Evolutionary conservation across 768 basidiomycete species (phyloP).

Genomic region (Galerina marginata): DNA sequence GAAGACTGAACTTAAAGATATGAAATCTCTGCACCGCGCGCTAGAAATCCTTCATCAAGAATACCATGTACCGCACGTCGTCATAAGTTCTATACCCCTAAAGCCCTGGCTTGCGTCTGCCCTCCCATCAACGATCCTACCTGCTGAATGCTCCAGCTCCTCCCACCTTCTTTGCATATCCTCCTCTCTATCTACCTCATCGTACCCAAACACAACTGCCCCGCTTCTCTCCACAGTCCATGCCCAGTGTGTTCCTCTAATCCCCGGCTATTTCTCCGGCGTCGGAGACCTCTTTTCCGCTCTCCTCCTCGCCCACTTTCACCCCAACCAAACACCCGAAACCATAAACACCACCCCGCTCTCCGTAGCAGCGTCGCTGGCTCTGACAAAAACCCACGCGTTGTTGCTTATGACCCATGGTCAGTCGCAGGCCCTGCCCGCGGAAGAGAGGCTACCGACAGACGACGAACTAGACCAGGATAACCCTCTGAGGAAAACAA

Average conservation of each 20-base stretch:
- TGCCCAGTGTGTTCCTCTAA: conserved; percentile 73
- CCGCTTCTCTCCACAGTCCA: conserved; percentile 53
- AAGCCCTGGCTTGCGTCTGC: conserved; percentile 60
- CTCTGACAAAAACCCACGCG: conserved; percentile 78
- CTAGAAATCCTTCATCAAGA: conserved; percentile 76
- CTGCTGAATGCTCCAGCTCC: conserved; percentile 31
- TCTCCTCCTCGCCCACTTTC: conserved; percentile 83
- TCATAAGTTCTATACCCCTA: conserved; percentile 89
- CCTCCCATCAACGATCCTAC: conserved; percentile 54
- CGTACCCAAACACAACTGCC: conserved; percentile 13
- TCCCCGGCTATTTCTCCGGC: conserved; percentile 94
- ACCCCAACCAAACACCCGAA: conserved; percentile 30
- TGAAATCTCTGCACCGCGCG: conserved; percentile 68
- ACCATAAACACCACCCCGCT: conserved; percentile 41
- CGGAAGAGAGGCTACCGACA: conserved; percentile 61
- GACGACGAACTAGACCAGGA: conserved; percentile 79
- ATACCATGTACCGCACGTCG: conserved; percentile 82
- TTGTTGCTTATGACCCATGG: conserved; percentile 68
- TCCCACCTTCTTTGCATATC: conserved; percentile 81
- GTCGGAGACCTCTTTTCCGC: conserved; percentile 98
- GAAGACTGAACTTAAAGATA: conserved; percentile 66
- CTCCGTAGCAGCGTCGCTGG: conserved; percentile 65
- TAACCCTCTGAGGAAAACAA: conserved; percentile 67
- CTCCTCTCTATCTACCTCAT: conserved; percentile 53
- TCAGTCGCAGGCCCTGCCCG: conserved; percentile 59